Conservation (phyloP, 2,329 filamentous ascomycete genomes). For the Talaromyces sp. region DNA sequence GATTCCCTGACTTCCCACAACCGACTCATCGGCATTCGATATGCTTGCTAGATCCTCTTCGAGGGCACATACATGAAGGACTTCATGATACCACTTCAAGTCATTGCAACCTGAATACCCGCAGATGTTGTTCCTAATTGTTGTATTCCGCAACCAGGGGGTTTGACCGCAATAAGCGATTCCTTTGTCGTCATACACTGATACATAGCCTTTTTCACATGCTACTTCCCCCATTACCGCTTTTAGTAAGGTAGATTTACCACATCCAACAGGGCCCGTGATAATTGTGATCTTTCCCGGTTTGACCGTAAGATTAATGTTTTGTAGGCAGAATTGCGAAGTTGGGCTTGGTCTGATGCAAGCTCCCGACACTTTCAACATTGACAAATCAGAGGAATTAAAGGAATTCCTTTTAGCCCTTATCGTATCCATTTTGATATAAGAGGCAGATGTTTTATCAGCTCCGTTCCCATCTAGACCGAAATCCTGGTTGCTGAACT, state of each 20-base stretch:
- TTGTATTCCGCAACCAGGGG: slow-evolving; percentile 24
- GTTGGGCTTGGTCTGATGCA: slow-evolving; percentile 1
- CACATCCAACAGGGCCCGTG: slow-evolving; percentile 49
- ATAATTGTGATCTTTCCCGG: slow-evolving; percentile 43
- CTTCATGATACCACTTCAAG: slow-evolving; percentile 20
- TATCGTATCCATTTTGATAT: not conserved
- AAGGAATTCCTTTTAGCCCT: not conserved
- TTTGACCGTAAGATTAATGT: slow-evolving; percentile 36
- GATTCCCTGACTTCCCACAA: slow-evolving; percentile 48
- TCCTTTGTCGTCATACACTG: slow-evolving; percentile 19
- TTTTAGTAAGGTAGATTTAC: slow-evolving; percentile 49
- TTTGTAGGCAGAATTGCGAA: slow-evolving; percentile 24
- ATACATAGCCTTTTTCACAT: slow-evolving; percentile 27
- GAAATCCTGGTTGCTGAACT: not conserved
- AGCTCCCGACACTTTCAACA: not conserved
- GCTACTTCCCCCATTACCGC: slow-evolving; percentile 40
- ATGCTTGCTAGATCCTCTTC: slow-evolving; percentile 35
- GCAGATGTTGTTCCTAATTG: slow-evolving; percentile 26
- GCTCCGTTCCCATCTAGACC: not conserved
- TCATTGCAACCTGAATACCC: slow-evolving; percentile 20
- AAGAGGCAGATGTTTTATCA: not conserved
- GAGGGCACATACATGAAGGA: slow-evolving; percentile 24
- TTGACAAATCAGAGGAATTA: not conserved
- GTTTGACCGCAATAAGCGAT: slow-evolving; percentile 36
- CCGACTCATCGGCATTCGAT: slow-evolving; percentile 37